Evolutionary conservation across 2,329 filamentous ascomycete genomes (phyloP), one percentile per base, ranked within the genome.

Genomic region (Trichoderma semiorbis): DNA sequence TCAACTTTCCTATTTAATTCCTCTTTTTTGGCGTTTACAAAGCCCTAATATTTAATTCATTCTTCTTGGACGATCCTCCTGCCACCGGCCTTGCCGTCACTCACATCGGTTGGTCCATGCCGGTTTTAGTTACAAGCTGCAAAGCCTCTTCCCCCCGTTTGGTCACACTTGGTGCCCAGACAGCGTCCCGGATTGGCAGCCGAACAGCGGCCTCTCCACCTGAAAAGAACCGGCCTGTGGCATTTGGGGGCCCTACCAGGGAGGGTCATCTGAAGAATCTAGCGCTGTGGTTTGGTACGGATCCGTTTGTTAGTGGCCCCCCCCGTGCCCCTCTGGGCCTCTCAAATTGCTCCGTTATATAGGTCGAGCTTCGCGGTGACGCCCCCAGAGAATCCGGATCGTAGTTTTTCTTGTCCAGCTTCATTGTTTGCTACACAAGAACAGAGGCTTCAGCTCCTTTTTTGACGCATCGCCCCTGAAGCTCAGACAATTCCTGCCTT

Each of bases 61-160:
- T 67, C 58, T n/a, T 7, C 26, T 21, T 28, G 30, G 7, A 24
- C 34, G 32, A 62, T 39, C 32, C 12, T 36, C 58, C 18, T 61
- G 28, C n/a, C 28, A 62, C 53, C 67, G 67, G 67, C 57, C 67
- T 62, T 69, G 67, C 67, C 57, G 67, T 69, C 67, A 50, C 57
- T 47, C 30, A 32, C 47, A 69, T 69, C 69, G 69, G 69, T 53
- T 71, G 69, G 69, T 11, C 57, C 55, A 65, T 66, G 69, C 61
- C 69, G 69, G 50, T 34, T 69, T 28, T 69, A 60, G 55, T 50
- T 50, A 16, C 50, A 60, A 61, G 39, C 60, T 61, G 65, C 64
- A 66, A 63, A 36, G 39, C 60, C 67, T 63, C 36, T 34, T 34
- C 30, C 60, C 68, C 55, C 55, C 34, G 24, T 68, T 43, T 57